phyloP scores from a whole-genome alignment of 1,284 basidiomycete genomes.

The Meira nashicola region DNA sequence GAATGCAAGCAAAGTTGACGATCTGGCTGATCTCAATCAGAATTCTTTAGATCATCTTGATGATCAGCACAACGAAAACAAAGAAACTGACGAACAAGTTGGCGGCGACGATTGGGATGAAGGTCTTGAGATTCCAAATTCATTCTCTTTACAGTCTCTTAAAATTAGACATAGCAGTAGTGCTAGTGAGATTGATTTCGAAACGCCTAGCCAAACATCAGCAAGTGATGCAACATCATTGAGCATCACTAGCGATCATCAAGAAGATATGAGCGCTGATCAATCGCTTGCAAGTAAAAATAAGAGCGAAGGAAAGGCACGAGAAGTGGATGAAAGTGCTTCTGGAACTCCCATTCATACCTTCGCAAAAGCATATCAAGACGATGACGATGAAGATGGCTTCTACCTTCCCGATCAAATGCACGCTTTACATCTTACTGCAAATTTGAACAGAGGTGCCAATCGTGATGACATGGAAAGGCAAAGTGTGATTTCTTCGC shows the following conservation, averaged over 20 bases:
- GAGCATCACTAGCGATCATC: conserved; percentile 1
- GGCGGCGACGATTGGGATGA: conserved; percentile 17
- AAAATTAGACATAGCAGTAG: neutral
- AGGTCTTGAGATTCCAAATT: conserved; percentile 13
- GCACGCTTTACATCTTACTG: too few relatives aligned
- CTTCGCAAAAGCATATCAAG: conserved; percentile 16
- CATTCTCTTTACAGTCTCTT: neutral
- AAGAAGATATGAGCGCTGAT: neutral
- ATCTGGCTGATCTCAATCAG: too few relatives aligned
- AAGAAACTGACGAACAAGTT: neutral
- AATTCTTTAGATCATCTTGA: too few relatives aligned
- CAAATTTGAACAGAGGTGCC: too few relatives aligned
- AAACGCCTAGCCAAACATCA: neutral
- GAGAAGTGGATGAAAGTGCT: conserved; percentile 27
- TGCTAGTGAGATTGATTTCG: conserved; percentile 5
- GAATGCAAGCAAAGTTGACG: too few relatives aligned
- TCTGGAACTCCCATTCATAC: conserved; percentile 31
- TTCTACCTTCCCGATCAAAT: too few relatives aligned
- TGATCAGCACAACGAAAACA: too few relatives aligned
- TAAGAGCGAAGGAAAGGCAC: conserved; percentile 32
- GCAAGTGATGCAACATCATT: neutral
- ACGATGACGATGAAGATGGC: neutral
- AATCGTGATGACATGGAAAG: too few relatives aligned
- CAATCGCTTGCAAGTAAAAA: conserved; percentile 17
- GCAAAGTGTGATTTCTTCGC: too few relatives aligned